A percentile compares a stretch with the other conserved stretches of the same genome.
These are phyloP conservation scores for Blastocystis sp. DNA, from an alignment of 352 stramenopile genomes.

Conservation along the genomic window DNA sequence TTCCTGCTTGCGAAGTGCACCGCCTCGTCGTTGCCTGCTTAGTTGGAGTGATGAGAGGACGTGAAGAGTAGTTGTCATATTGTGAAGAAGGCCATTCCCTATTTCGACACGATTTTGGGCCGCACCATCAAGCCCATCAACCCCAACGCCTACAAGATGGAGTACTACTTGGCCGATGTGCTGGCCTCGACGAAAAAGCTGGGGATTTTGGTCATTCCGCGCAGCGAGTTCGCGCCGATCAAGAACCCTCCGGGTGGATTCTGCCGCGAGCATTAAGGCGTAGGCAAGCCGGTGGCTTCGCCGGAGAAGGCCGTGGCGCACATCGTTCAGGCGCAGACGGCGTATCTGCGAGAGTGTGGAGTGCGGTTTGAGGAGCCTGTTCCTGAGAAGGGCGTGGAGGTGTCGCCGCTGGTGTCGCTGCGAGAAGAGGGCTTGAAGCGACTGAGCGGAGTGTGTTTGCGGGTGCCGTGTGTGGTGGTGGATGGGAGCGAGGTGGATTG, in stretches of 20 bases:
- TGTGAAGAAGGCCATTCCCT: constrained; percentile 67
- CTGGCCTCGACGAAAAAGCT: constrained; percentile 7
- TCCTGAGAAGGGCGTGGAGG: constrained; percentile 7
- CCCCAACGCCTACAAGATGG: constrained; percentile 53
- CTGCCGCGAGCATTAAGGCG: no score
- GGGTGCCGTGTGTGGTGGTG: constrained; percentile 20
- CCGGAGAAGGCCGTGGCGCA: constrained; percentile 33
- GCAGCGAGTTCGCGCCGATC: constrained; percentile 19
- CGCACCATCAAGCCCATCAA: constrained; percentile 58
- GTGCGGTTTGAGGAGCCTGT: not conserved
- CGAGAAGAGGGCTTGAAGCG: constrained; percentile 4
- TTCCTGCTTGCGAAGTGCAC: constrained; percentile 18
- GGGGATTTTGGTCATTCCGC: constrained; percentile 16
- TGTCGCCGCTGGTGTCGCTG: constrained; percentile 44
- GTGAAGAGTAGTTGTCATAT: constrained; percentile 59
- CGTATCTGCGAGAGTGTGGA: not conserved
- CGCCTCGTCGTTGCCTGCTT: constrained; percentile 35
- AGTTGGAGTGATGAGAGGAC: not conserved
- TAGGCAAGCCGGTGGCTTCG: constrained; percentile 41
- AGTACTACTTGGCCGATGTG: constrained; percentile 52
- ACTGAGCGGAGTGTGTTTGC: not conserved
- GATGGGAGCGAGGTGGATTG: constrained; percentile 30
- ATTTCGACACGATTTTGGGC: constrained; percentile 55
- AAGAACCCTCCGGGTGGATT: constrained; percentile 5
- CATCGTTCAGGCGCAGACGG: not conserved